phyloP scores from a whole-genome alignment of 148 eudicot species.

The Mesembryanthemum crystallinum region DNA sequence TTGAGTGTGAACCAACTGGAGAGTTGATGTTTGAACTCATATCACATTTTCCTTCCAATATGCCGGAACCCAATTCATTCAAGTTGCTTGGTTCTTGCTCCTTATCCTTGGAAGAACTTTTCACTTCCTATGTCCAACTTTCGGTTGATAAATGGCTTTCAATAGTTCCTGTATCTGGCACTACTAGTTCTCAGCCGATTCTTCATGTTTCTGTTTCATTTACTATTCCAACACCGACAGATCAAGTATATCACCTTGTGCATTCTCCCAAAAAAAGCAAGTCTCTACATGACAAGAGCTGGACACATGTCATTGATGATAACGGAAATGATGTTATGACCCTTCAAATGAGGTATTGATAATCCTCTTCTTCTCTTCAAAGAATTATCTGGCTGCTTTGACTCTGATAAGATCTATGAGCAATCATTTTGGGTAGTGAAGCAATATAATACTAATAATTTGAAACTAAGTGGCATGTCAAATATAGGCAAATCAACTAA shows the following conservation, averaged over 20 bases:
- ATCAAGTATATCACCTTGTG: slow-evolving; percentile 51
- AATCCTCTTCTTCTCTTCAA: neutral
- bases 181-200: slow-evolving; percentile 41
- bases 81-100: slow-evolving; percentile 57
- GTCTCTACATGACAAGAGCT: slow-evolving; percentile 42
- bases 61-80: slow-evolving; percentile 40
- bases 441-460: too few species aligned
- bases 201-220: slow-evolving; percentile 71
- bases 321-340: slow-evolving; percentile 59
- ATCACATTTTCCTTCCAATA: slow-evolving; percentile 37
- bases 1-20: slow-evolving; percentile 81
- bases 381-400: neutral
- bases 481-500: neutral
- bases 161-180: slow-evolving; percentile 44
- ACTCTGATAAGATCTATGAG: neutral
- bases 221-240: slow-evolving; percentile 57
- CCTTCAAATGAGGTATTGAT: slow-evolving; percentile 79
- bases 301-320: slow-evolving; percentile 59
- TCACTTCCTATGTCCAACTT: slow-evolving; percentile 48
- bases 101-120: slow-evolving; percentile 54
- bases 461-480: too few species aligned
- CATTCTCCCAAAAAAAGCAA: slow-evolving; percentile 38
- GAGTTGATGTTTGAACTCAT: slow-evolving; percentile 57
- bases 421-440: neutral
- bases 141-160: slow-evolving; percentile 74